A percentile compares a stretch with the other conserved stretches of the same genome.
These are phyloP conservation scores for Bacterosira constricta DNA, from an alignment of 108 stramenopile genomes.

Conservation along the genomic window DNA sequence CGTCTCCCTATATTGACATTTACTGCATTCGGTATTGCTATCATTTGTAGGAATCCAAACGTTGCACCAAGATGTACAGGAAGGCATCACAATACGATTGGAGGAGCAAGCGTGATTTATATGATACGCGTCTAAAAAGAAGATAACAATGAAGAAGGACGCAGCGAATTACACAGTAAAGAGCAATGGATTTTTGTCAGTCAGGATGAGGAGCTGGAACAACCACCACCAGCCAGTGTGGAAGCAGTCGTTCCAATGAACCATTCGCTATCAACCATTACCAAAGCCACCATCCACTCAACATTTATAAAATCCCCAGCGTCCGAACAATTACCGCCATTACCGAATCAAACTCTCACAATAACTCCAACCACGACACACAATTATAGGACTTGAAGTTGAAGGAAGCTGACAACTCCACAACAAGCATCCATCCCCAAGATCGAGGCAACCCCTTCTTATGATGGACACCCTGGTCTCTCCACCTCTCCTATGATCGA, in stretches of 20 bases:
- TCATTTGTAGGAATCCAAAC: conserved; percentile 41
- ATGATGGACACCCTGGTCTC: conserved; percentile 77
- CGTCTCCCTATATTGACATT: conserved; percentile 41
- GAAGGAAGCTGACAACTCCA: no score
- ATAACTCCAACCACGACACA: no score
- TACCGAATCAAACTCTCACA: no score
- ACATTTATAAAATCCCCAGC: no score
- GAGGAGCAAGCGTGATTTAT: conserved; percentile 21
- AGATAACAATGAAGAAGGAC: background rate
- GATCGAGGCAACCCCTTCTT: conserved; percentile 68
- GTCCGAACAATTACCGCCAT: no score
- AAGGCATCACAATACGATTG: conserved; percentile 67
- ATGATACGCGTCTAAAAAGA: background rate
- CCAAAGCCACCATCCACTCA: no score
- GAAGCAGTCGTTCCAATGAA: no score
- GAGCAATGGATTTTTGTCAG: no score
- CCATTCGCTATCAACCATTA: no score
- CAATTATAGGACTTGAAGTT: no score
- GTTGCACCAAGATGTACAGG: conserved; percentile 77
- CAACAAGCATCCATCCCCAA: conserved; percentile 53
- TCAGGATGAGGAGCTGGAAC: background rate
- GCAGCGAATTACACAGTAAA: no score
- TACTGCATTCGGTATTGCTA: conserved; percentile 59
- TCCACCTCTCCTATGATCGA: conserved; percentile 63
- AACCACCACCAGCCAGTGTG: background rate